Conservation (phyloP, 2,329 filamentous ascomycete species). For the Penicillium olsonii region DNA sequence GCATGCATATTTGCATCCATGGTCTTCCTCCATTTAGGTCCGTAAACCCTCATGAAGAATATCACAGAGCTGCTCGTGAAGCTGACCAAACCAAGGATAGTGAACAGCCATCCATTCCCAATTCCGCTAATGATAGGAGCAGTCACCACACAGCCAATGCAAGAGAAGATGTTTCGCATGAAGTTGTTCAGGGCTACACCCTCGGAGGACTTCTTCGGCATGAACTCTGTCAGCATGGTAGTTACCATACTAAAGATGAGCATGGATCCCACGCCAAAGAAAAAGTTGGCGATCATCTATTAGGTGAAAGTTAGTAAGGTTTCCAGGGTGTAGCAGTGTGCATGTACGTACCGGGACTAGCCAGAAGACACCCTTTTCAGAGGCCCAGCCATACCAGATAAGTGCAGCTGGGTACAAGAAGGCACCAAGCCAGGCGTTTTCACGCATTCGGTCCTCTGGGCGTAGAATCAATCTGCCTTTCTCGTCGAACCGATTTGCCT, state of each 20-base stretch:
- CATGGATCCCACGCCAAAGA: constrained; percentile 78
- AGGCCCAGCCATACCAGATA: constrained; percentile 77
- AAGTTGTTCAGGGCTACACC: constrained; percentile 84
- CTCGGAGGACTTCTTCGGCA: constrained; percentile 68
- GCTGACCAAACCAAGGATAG: constrained; percentile 57
- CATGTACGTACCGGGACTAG: constrained; percentile 51
- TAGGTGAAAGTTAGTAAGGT: constrained; percentile 5
- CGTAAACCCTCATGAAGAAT: constrained; percentile 62
- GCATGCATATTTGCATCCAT: constrained; percentile 54
- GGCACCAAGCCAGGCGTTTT: constrained; percentile 77
- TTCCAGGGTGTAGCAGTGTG: neutral
- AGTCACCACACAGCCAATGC: constrained; percentile 68
- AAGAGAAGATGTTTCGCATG: constrained; percentile 74
- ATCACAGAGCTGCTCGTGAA: constrained; percentile 62
- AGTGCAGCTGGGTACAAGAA: constrained; percentile 69
- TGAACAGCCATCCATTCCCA: constrained; percentile 76
- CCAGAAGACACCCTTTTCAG: constrained; percentile 64
- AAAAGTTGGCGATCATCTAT: constrained; percentile 64
- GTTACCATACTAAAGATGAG: constrained; percentile 72
- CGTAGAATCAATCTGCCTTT: constrained; percentile 66
- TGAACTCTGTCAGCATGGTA: constrained; percentile 84
- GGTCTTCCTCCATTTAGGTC: constrained; percentile 61
- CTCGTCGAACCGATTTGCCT: constrained; percentile 67
- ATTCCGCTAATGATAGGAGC: constrained; percentile 70
- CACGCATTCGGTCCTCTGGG: constrained; percentile 79